Conservation (phyloP, 768 basidiomycete species). For the Russula emetica region DNA sequence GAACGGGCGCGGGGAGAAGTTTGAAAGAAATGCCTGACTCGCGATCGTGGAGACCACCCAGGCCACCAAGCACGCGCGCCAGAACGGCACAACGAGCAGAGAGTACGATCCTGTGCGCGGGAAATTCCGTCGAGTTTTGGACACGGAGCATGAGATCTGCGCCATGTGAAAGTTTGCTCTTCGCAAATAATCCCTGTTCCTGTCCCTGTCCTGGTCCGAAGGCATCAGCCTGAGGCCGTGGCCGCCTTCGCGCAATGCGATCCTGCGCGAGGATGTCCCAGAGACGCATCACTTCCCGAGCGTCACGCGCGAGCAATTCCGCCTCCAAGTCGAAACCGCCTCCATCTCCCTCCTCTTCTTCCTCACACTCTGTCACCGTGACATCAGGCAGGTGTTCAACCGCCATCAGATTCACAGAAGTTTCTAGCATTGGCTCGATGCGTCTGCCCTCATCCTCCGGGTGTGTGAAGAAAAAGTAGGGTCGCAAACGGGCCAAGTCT, state of each 20-base stretch:
- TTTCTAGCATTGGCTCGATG: slow-evolving; percentile 15
- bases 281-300: slow-evolving; percentile 33
- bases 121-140: slow-evolving; percentile 41
- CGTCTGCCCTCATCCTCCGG: slow-evolving; percentile 26
- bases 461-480: slow-evolving; percentile 42
- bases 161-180: slow-evolving; percentile 40
- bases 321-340: background rate
- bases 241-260: slow-evolving; percentile 9
- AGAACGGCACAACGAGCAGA: slow-evolving; percentile 53
- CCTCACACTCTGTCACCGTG: slow-evolving; percentile 7
- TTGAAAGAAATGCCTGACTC: slow-evolving; percentile 33
- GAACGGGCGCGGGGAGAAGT: slow-evolving; percentile 29
- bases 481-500: slow-evolving; percentile 63
- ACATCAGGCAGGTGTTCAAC: background rate
- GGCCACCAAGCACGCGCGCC: slow-evolving; percentile 40
- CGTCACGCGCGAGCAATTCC: slow-evolving; percentile 36
- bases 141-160: slow-evolving; percentile 60
- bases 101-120: slow-evolving; percentile 65
- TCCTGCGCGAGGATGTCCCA: slow-evolving; percentile 25
- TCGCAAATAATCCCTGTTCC: background rate
- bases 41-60: slow-evolving; percentile 16
- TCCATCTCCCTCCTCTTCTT: slow-evolving; percentile 33
- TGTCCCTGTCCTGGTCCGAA: slow-evolving; percentile 11
- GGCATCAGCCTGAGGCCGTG: background rate
- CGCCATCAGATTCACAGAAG: background rate